Evolutionary conservation across 2,329 filamentous ascomycete genomes (phyloP).

Genomic region (Talaromyces albobiverticillius): DNA sequence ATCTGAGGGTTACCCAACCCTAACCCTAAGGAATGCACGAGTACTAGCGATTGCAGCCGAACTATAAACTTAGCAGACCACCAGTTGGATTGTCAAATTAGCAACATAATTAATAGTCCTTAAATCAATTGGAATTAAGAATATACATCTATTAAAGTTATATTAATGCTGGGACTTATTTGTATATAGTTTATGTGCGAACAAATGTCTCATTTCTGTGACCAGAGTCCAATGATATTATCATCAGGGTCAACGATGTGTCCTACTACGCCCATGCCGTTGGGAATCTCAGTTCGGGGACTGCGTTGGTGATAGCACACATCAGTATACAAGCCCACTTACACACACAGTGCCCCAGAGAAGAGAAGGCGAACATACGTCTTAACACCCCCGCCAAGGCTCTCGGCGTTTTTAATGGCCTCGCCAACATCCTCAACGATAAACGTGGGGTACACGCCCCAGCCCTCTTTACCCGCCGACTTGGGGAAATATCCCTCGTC

Average conservation of each 20-base stretch:
- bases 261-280: constrained; percentile 9
- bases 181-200: too few species aligned
- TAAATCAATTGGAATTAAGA: too few species aligned
- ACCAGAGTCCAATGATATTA: constrained; percentile 8
- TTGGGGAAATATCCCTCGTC: constrained; percentile 2
- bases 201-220: constrained; percentile 10
- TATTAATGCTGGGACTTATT: too few species aligned
- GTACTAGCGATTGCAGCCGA: too few species aligned
- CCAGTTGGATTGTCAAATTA: too few species aligned
- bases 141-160: too few species aligned
- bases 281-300: constrained; percentile 7
- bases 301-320: background rate
- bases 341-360: background rate
- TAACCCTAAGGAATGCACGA: too few species aligned
- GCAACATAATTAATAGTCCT: too few species aligned
- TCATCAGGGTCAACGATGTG: constrained; percentile 9
- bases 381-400: constrained; percentile 6
- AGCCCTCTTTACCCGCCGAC: constrained; percentile 8
- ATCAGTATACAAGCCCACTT: constrained; percentile 5
- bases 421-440: constrained; percentile 9
- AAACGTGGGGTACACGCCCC: constrained; percentile 6
- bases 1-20: too few species aligned
- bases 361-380: constrained; percentile 2
- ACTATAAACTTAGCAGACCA: too few species aligned
- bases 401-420: constrained; percentile 5